Conservation (phyloP, 495 filamentous ascomycete species). For the Acidiella bohemica region DNA sequence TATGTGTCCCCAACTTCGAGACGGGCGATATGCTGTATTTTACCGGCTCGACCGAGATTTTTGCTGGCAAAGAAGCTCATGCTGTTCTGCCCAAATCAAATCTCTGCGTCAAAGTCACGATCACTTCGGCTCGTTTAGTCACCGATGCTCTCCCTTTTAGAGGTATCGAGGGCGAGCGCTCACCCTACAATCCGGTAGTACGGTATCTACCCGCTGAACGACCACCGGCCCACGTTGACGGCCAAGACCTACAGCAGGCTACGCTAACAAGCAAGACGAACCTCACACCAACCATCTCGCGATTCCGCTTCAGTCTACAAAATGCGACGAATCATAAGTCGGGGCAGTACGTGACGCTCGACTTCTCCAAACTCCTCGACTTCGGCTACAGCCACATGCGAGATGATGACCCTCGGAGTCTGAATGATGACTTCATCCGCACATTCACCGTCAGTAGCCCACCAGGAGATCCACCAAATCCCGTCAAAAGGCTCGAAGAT, state of each 20-base stretch:
- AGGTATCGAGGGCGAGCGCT: slow-evolving; percentile 41
- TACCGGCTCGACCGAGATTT: slow-evolving; percentile 51
- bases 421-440: slow-evolving; percentile 72
- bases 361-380: slow-evolving; percentile 52
- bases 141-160: slow-evolving; percentile 50
- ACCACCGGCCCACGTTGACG: slow-evolving; percentile 1
- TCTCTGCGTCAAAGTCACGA: slow-evolving; percentile 51
- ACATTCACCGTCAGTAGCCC: slow-evolving; percentile 64
- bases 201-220: slow-evolving; percentile 42
- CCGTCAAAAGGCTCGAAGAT: slow-evolving; percentile 8
- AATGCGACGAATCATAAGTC: slow-evolving; percentile 41
- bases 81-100: slow-evolving; percentile 52
- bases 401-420: slow-evolving; percentile 56
- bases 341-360: slow-evolving; percentile 63
- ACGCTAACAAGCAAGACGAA: slow-evolving; percentile 39
- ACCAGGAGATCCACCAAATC: slow-evolving; percentile 26
- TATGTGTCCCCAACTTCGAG: slow-evolving; percentile 57
- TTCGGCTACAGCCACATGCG: slow-evolving; percentile 69
- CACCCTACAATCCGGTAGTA: slow-evolving; percentile 59
- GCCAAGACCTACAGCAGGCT: slow-evolving; percentile 27
- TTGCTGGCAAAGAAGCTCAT: slow-evolving; percentile 47
- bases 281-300: slow-evolving; percentile 51
- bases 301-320: slow-evolving; percentile 41
- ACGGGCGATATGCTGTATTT: slow-evolving; percentile 56
- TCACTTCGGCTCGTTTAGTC: slow-evolving; percentile 49